Evolutionary conservation across 371 early-diverging fungal species (phyloP).

Genomic region (Choanephora cucurbitarum): DNA sequence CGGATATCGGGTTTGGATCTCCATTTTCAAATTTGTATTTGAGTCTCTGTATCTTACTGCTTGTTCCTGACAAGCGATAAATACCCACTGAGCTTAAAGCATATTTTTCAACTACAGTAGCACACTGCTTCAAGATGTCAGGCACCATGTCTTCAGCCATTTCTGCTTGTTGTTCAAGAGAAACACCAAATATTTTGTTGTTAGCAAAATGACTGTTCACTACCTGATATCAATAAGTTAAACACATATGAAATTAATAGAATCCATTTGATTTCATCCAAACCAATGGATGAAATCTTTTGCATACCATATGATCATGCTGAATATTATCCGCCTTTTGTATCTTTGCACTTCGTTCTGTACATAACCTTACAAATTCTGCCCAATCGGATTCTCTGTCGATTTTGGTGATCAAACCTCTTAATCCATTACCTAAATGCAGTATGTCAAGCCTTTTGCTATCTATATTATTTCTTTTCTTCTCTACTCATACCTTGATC

Average conservation of each 20-base stretch:
- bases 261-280: not conserved
- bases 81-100: constrained; percentile 73
- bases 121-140: constrained; percentile 70
- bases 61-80: constrained; percentile 83
- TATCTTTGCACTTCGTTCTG: constrained; percentile 24
- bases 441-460: constrained; percentile 36
- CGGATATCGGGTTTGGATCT: constrained; percentile 30
- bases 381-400: constrained; percentile 57
- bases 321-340: constrained; percentile 21
- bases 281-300: too few species aligned
- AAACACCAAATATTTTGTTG: constrained; percentile 69
- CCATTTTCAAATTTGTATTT: constrained; percentile 30
- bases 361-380: constrained; percentile 27
- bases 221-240: not conserved
- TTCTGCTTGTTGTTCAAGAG: constrained; percentile 59
- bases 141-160: constrained; percentile 75
- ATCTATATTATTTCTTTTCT: constrained; percentile 19
- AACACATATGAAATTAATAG: too few species aligned
- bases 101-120: constrained; percentile 73
- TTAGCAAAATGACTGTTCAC: constrained; percentile 8
- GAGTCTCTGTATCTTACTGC: constrained; percentile 33
- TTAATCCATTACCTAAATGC: constrained; percentile 46
- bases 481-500: constrained; percentile 32
- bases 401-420: constrained; percentile 59
- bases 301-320: constrained; percentile 15